phyloP scores from a whole-genome alignment of 306 rosid genomes.

The Canavalia gladiata region DNA sequence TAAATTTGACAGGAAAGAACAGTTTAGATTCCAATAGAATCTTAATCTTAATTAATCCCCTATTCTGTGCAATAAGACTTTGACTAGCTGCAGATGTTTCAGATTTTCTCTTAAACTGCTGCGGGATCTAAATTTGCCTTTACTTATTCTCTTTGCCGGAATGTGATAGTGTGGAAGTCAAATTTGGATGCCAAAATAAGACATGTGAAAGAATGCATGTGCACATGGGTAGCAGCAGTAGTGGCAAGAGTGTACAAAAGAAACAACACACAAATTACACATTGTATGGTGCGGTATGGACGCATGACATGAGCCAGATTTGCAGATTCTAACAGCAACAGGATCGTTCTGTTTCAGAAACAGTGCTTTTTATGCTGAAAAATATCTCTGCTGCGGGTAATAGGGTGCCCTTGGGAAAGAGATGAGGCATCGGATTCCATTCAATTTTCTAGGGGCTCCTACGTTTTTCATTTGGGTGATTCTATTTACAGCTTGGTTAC shows the following conservation, averaged over 20 bases:
- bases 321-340: conserved; percentile 4
- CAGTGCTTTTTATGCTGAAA: not conserved
- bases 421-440: conserved; percentile 35
- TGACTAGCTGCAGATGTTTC: not conserved
- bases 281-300: not conserved
- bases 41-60: not conserved
- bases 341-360: not conserved
- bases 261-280: conserved; percentile 23
- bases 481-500: not conserved
- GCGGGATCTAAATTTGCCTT: not conserved
- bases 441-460: conserved; percentile 13
- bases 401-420: not conserved
- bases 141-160: not conserved
- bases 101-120: not conserved
- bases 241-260: not conserved
- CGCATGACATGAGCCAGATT: not conserved
- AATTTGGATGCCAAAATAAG: conserved; percentile 3
- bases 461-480: conserved; percentile 1
- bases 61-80: not conserved
- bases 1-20: not conserved
- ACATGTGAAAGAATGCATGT: not conserved
- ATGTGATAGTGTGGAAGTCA: not conserved
- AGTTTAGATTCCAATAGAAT: not conserved
- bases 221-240: not conserved
- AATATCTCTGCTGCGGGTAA: not conserved